Conservation (phyloP, 2,329 filamentous ascomycete species). For the Macrophomina tecta region DNA sequence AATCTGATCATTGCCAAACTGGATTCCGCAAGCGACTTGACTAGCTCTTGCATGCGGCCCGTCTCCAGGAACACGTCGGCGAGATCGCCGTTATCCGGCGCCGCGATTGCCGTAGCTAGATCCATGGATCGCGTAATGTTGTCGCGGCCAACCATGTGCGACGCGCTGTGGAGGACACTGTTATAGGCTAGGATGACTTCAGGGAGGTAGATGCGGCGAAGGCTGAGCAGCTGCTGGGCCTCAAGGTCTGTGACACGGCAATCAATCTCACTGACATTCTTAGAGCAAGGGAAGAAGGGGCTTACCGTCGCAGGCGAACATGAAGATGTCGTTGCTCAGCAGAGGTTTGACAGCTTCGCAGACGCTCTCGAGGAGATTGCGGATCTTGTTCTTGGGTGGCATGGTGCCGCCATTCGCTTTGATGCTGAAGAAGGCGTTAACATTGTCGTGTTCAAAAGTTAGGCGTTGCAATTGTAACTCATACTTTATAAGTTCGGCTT, state of each 20-base stretch:
- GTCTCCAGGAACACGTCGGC: slow-evolving; percentile 47
- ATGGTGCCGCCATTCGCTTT: slow-evolving; percentile 29
- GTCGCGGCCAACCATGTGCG: slow-evolving; percentile 74
- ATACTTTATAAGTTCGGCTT: slow-evolving; percentile 46
- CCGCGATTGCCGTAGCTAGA: slow-evolving; percentile 74
- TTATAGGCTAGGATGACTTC: slow-evolving; percentile 86
- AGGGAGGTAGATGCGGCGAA: slow-evolving; percentile 82
- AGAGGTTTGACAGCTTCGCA: slow-evolving; percentile 45
- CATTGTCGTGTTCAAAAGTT: background rate
- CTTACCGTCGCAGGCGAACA: slow-evolving; percentile 35
- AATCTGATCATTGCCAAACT: slow-evolving; percentile 70
- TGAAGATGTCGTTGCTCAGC: slow-evolving; percentile 41
- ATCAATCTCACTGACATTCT: background rate
- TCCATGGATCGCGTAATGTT: slow-evolving; percentile 86
- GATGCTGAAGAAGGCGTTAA: slow-evolving; percentile 14
- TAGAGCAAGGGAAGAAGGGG: background rate
- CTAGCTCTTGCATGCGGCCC: slow-evolving; percentile 52
- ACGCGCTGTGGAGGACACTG: slow-evolving; percentile 78
- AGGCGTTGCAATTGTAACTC: background rate
- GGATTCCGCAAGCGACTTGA: slow-evolving; percentile 71
- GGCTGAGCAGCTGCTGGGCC: slow-evolving; percentile 64
- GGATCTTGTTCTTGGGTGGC: slow-evolving; percentile 41
- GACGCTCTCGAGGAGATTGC: slow-evolving; percentile 48
- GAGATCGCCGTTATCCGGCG: slow-evolving; percentile 40
- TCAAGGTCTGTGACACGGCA: slow-evolving; percentile 53